Evolutionary conservation across 2,329 filamentous ascomycete species (phyloP), one percentile per base, ranked within the genome.

Genomic region (Aspergillus sp.): DNA sequence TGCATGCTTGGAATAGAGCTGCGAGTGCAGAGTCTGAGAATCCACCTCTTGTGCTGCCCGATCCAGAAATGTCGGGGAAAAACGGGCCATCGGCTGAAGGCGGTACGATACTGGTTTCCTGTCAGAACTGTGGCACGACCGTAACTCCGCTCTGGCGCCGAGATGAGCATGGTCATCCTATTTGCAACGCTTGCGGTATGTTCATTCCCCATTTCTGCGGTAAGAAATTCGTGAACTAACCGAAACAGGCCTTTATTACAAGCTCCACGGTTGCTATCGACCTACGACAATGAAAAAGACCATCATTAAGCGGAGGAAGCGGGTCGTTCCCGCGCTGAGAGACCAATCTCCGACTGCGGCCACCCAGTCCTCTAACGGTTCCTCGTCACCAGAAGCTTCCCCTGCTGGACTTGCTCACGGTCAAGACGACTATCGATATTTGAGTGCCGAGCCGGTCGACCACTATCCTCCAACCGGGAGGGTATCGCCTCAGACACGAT

Each of bases 271-370:
- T 47, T 84, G 90, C 25, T 91, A 96, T 68, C 81, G 93, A 38
- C 93, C 93, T 0, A 88, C 93, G 4, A 89, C 89, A n/a, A 97
- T 98, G 93, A 98, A 97, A 70, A 97, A 96, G 68, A 86, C 89
- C 3, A 87, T 95, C 22, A 98, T 98, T 67, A 97, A 98, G 70
- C 82, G 93, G 53, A 80, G 93, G 51, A 97, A 97, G 76, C 84
- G 93, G 49, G 90, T 97, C 5, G 90, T 97, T 39, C 90, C 91
- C 15, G 89, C 87, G 15, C 74, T 81, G 22, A 68, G 73, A 47
- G 75, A 75, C 48, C 68, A 71, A 46, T 74, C 74, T 42, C 68
- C 68, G 10, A 68, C 62, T 25, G 66, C 59, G 13, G 61, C 62
- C 7, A 65, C 68, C 19, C 64, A 67, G n/a, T 70, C 68, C 9